These are phyloP conservation scores for Podaxis sp. DNA, from an alignment of 768 basidiomycete species.

Conservation along the genomic window DNA sequence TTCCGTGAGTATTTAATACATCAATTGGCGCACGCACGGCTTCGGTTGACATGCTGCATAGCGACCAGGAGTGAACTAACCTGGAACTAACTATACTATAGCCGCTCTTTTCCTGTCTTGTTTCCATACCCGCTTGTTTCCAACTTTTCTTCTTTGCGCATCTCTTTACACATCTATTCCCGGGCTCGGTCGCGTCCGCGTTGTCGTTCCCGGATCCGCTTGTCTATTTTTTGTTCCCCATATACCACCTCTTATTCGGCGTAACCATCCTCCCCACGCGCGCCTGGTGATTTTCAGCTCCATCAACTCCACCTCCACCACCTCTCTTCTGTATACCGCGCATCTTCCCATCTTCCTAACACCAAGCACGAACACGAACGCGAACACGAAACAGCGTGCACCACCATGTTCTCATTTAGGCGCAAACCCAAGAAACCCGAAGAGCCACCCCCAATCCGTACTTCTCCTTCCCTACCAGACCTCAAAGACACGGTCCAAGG, in stretches of 20 bases:
- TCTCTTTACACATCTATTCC: not conserved
- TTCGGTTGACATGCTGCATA: slow-evolving; percentile 12
- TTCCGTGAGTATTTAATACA: slow-evolving; percentile 4
- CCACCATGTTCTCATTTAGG: slow-evolving; percentile 70
- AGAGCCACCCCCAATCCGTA: slow-evolving; percentile 49
- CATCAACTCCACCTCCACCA: not conserved
- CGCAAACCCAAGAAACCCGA: slow-evolving; percentile 61
- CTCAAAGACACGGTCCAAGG: slow-evolving; percentile 56
- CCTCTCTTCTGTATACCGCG: not conserved
- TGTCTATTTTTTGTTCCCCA: slow-evolving; percentile 14
- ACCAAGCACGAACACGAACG: not conserved
- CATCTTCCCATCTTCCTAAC: slow-evolving; percentile 8
- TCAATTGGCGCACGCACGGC: slow-evolving; percentile 1
- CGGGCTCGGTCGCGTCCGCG: not conserved
- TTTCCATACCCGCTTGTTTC: not conserved
- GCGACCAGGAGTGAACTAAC: slow-evolving; percentile 9
- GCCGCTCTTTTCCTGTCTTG: not conserved
- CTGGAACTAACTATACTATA: not conserved
- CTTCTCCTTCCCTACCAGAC: slow-evolving; percentile 82
- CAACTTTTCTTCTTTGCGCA: not conserved
- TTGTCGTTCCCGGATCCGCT: not conserved
- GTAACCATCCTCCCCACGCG: not conserved
- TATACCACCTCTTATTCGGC: slow-evolving; percentile 4
- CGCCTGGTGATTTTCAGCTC: slow-evolving; percentile 1
- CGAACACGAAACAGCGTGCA: slow-evolving; percentile 2